Evolutionary conservation across 139 green algal species (phyloP).

Genomic region (Picochlorum sp.): DNA sequence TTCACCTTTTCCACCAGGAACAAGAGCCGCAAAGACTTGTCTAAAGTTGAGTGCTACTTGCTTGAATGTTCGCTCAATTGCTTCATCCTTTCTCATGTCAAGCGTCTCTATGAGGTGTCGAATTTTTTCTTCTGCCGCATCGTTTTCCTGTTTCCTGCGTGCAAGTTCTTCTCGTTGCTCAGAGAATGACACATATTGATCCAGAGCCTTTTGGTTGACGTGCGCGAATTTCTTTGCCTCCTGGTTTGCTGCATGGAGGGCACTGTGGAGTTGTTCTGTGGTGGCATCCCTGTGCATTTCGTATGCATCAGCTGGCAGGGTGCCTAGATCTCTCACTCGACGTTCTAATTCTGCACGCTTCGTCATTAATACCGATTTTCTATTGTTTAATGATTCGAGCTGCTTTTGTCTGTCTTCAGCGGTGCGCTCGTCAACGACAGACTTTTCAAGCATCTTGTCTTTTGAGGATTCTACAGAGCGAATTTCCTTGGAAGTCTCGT

Average conservation of each 20-base stretch:
- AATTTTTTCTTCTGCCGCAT: slow-evolving; percentile 63
- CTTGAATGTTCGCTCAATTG: slow-evolving; percentile 97
- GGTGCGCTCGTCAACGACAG: slow-evolving; percentile 18
- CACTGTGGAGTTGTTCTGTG: slow-evolving; percentile 53
- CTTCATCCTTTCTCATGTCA: slow-evolving; percentile 94
- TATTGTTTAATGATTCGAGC: slow-evolving; percentile 54
- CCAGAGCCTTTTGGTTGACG: slow-evolving; percentile 95
- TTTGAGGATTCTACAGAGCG: slow-evolving; percentile 30
- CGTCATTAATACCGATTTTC: slow-evolving; percentile 34
- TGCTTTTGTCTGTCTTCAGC: slow-evolving; percentile 1
- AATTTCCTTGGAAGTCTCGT: background rate
- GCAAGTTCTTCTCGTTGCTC: slow-evolving; percentile 77
- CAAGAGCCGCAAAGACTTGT: slow-evolving; percentile 85
- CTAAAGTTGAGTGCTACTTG: slow-evolving; percentile 89
- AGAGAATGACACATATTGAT: slow-evolving; percentile 92
- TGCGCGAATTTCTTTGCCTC: slow-evolving; percentile 63
- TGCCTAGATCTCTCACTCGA: slow-evolving; percentile 85
- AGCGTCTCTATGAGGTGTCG: slow-evolving; percentile 74
- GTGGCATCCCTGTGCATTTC: slow-evolving; percentile 48
- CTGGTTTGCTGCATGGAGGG: slow-evolving; percentile 47
- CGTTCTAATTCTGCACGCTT: slow-evolving; percentile 60
- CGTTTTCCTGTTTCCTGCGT: slow-evolving; percentile 31
- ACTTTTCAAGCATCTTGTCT: slow-evolving; percentile 33
- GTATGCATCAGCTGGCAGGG: slow-evolving; percentile 77
- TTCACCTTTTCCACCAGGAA: slow-evolving; percentile 64